A percentile compares a stretch with the other conserved stretches of the same genome.
phyloP scores from a whole-genome alignment of 2,329 filamentous ascomycete species.

The Aspergillus pseudoviridinutans region DNA sequence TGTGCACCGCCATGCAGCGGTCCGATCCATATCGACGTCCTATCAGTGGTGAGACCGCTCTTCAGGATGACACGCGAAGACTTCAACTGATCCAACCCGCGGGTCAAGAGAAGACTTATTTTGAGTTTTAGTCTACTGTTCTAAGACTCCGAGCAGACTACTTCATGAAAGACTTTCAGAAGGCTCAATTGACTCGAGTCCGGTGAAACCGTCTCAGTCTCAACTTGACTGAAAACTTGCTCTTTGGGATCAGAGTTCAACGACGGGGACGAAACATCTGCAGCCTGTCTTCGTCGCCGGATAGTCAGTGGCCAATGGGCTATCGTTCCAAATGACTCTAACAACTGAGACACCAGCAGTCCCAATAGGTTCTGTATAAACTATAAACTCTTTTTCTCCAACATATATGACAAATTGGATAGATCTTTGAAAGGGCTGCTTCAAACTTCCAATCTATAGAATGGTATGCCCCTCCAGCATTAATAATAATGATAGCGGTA shows the following conservation, averaged over 20 bases:
- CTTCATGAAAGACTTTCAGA: background rate
- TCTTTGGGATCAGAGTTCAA: background rate
- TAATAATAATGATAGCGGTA: background rate
- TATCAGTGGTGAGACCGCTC: background rate
- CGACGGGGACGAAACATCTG: background rate
- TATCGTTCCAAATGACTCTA: too few relatives aligned
- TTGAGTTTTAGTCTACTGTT: background rate
- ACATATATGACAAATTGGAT: background rate
- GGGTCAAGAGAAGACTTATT: too few relatives aligned
- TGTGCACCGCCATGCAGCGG: slow-evolving; percentile 32
- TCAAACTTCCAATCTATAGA: background rate
- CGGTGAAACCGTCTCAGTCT: background rate
- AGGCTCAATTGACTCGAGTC: background rate
- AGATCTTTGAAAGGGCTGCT: background rate
- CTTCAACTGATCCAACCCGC: background rate
- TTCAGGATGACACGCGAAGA: background rate
- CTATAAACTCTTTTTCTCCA: background rate
- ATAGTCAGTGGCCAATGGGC: background rate
- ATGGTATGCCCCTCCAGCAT: background rate
- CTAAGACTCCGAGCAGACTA: background rate
- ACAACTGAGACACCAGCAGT: background rate
- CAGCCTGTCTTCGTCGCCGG: background rate
- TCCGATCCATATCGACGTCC: slow-evolving; percentile 32
- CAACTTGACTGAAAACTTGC: background rate
- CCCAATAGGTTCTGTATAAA: background rate